Conservation (phyloP, 305 asterid species). For the Rubia balearica region DNA sequence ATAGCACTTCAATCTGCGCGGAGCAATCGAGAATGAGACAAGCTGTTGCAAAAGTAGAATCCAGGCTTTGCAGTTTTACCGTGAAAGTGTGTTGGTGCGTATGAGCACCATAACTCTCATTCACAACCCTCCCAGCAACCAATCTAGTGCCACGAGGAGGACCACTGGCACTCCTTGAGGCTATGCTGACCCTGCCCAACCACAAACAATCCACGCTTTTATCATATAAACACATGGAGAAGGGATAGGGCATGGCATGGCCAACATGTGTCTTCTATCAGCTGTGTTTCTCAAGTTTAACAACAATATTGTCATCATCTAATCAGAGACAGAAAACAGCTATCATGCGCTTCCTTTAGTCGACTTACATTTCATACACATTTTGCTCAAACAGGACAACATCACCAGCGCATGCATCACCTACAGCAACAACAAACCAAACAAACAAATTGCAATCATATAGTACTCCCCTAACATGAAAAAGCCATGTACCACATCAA, state of each 20-base stretch:
- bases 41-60: background rate
- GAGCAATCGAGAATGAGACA: slow-evolving; percentile 1
- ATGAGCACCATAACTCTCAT: slow-evolving; percentile 89
- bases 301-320: too few relatives aligned
- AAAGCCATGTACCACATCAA: background rate
- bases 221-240: background rate
- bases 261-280: background rate
- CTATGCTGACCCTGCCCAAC: slow-evolving; percentile 56
- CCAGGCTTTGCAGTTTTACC: slow-evolving; percentile 18
- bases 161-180: slow-evolving; percentile 62
- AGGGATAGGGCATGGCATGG: background rate
- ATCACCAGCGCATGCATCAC: slow-evolving; percentile 89
- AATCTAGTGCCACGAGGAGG: slow-evolving; percentile 66
- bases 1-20: slow-evolving; percentile 77
- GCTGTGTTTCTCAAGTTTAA: background rate
- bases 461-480: background rate
- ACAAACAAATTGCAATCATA: background rate
- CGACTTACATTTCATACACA: slow-evolving; percentile 75
- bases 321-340: too few relatives aligned
- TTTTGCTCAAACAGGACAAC: slow-evolving; percentile 77
- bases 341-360: too few relatives aligned
- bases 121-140: slow-evolving; percentile 61
- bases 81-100: slow-evolving; percentile 94
- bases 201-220: slow-evolving; percentile 4
- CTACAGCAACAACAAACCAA: slow-evolving; percentile 35